A percentile compares a stretch with the other conserved stretches of the same genome.
Conservation (phyloP, 2,329 filamentous ascomycete genomes). For the Nemania sp. region DNA sequence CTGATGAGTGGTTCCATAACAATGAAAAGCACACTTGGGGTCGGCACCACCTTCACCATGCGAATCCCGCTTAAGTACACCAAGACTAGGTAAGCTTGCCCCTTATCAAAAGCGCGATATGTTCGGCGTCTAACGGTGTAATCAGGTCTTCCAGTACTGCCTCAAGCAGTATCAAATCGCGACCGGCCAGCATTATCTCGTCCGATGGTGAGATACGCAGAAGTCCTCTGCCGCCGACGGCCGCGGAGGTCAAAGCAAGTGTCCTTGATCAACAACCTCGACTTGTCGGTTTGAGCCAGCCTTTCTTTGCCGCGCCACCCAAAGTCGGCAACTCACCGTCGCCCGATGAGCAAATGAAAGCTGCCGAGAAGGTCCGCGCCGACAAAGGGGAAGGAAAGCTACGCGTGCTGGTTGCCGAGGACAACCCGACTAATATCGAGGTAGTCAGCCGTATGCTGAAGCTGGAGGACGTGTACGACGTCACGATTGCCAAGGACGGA, state of each 20-base stretch:
- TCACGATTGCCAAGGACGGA: conserved; percentile 83
- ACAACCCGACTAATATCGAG: conserved; percentile 63
- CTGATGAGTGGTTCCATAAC: conserved; percentile 81
- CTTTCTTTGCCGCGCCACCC: conserved; percentile 68
- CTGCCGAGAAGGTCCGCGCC: conserved; percentile 67
- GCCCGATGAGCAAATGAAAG: conserved; percentile 65
- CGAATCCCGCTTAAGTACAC: conserved; percentile 79
- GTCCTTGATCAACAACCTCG: conserved; percentile 73
- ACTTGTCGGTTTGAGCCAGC: conserved; percentile 79
- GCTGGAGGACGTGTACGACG: conserved; percentile 80
- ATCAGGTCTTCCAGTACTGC: conserved; percentile 57
- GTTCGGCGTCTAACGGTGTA: conserved; percentile 3
- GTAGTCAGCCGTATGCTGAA: conserved; percentile 68
- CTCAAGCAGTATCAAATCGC: conserved; percentile 57
- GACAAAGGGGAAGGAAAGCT: conserved; percentile 67
- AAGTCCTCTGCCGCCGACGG: conserved; percentile 39
- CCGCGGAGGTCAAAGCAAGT: conserved; percentile 44
- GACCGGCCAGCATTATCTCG: conserved; percentile 53
- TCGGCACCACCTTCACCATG: conserved; percentile 82
- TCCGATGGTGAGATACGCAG: conserved; percentile 46
- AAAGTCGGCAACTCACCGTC: conserved; percentile 40
- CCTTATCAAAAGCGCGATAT: background rate
- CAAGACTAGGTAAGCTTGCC: conserved; percentile 61
- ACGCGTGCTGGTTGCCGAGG: conserved; percentile 83
- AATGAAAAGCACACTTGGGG: conserved; percentile 71